Evolutionary conservation across 2,329 filamentous ascomycete genomes (phyloP), one percentile per base, ranked within the genome.

Genomic region (Aaosphaeria arxii): DNA sequence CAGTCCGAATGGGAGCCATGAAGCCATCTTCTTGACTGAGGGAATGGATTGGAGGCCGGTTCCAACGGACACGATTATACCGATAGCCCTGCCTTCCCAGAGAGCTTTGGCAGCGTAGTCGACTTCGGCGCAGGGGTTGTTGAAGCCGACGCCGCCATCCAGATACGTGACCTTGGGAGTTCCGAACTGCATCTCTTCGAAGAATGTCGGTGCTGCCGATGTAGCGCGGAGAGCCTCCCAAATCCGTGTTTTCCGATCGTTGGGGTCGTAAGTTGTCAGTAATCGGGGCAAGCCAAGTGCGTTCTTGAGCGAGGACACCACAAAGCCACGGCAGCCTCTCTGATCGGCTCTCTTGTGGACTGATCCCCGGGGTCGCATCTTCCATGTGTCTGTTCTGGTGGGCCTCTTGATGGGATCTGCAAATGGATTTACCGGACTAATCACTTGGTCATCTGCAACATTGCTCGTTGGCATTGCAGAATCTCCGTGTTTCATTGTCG

Each of bases 161-260:
- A 76, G 62, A 50, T 79, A 82, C 0, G 67, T 71, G 5, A 72
- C 69, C 48, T 74, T 71, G 0, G 76, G 75, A 4, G 70, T 68
- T 5, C 70, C 66, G 46, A 81, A 75, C n/a, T 71, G 64, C 63
- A 79, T 80, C 5, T 76, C 73, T 51, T 77, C 76, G 62, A 81
- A 81, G 51, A 74, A 77, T 1, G 66, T 69, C 3, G 78, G 77
- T 4, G 75, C 74, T 5, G 78, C 76, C 1, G 75, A 72, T 1
- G 77, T 77, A 5, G 78, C 78, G 11, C 78, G 70, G 3, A 76
- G 71, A 48, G 77, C 76, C 66, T 82, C 74, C 76, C 78, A 80
- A 4, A 75, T 71, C 30, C 56, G 43, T 4, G 67, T 71, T 6
- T 61, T 63, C 1, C 65, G 63, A 50, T 72, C 68, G 36, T 71